Evolutionary conservation across 1,284 basidiomycete species (phyloP), one percentile per base, ranked within the genome.

Genomic region (Gymnopus androsaceus): DNA sequence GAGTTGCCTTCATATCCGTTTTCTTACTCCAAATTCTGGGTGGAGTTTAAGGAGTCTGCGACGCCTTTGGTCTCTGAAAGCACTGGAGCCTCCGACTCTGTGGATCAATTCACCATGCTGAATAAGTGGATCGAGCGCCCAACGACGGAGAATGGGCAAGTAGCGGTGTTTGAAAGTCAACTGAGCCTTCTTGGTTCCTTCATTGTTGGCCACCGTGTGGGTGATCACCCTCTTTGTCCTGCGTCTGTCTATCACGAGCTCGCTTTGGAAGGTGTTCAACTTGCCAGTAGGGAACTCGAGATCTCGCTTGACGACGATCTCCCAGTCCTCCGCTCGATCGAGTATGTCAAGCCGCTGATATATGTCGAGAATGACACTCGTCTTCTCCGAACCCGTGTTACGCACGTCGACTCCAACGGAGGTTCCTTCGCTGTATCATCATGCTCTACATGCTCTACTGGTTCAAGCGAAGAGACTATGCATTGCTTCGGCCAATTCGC

Each of bases 191-290:
- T 88, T 2, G 73, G 74, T 4, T 57, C 63, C 3, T 77, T 76
- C 55, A 83, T 90, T 21, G 62, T 69, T n/a, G 85, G 85, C 0
- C 87, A 90, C 58, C 70, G 64, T n/a, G 84, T 89, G 2, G 78
- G 76, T 15, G 81, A 77, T 2, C 63, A 75, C 31, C 72, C 83
- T 0, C 73, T 90, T 0, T 90, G 86, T 61, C 87, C 88, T 4
- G 87, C 84, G 1, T 88, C 85, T 0, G 77, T 88, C 2, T 88
- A 87, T 60, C 64, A 83, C 17, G 86, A 88, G 60, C 75, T 84
- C 41, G 79, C 74, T 1, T 67, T 80, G 23, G 74, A 78, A 7
- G 78, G 77, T 0, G 69, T 81, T n/a, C 61, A 69, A 27, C 67
- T 77, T 28, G 63, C 74, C 4, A 67, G 66, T 44, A 66, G 66